phyloP scores from a whole-genome alignment of 371 early-diverging fungal species.

The Globomyces sp. region DNA sequence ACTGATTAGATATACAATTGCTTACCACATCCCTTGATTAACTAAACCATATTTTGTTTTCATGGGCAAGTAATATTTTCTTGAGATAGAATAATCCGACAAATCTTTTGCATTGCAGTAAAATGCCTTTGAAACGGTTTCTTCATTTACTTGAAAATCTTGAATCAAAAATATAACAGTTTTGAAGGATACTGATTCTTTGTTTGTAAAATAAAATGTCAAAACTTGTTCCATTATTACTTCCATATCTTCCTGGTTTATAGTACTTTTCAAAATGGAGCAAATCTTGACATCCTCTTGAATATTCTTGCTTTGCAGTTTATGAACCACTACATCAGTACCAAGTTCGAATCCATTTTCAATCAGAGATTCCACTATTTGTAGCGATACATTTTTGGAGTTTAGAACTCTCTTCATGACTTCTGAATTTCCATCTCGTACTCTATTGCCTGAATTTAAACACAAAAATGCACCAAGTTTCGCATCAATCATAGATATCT shows the following conservation, averaged over 20 bases:
- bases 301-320: not conserved
- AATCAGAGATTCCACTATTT: not conserved
- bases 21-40: not conserved
- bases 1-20: no score
- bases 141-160: not conserved
- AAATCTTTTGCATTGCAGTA: not conserved
- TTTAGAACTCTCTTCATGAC: constrained; percentile 2
- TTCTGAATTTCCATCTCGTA: not conserved
- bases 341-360: not conserved
- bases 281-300: constrained; percentile 1
- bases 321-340: not conserved
- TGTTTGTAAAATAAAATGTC: not conserved
- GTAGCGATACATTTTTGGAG: not conserved
- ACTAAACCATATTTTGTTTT: constrained; percentile 7
- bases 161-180: constrained; percentile 2
- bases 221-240: not conserved
- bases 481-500: not conserved
- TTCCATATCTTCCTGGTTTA: not conserved
- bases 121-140: not conserved
- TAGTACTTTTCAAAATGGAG: constrained; percentile 2
- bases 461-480: not conserved
- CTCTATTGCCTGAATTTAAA: not conserved
- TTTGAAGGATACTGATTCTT: not conserved
- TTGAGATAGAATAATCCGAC: not conserved
- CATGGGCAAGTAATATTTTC: constrained; percentile 10